Conservation (phyloP, 129 eudicot genomes). For the Saposhnikovia divaricata region DNA sequence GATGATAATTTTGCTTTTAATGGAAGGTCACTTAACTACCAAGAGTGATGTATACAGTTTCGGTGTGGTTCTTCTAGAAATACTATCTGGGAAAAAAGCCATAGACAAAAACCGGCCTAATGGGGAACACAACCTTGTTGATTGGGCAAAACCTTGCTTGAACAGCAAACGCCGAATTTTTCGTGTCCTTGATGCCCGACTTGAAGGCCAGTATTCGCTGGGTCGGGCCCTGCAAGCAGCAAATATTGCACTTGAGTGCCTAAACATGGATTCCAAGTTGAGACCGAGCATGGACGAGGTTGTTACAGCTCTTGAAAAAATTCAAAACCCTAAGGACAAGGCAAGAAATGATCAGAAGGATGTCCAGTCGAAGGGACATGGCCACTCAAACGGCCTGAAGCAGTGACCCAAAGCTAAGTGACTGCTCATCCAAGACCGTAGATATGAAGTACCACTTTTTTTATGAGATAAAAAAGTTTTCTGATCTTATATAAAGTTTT, state of each 20-base stretch:
- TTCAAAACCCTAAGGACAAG: constrained; percentile 37
- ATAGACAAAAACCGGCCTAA: constrained; percentile 82
- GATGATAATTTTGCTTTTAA: neutral
- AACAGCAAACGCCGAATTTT: constrained; percentile 62
- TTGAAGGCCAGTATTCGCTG: constrained; percentile 74
- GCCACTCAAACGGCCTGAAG: constrained; percentile 26
- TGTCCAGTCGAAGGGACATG: constrained; percentile 18
- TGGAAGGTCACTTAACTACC: constrained; percentile 68
- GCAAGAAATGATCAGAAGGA: constrained; percentile 29
- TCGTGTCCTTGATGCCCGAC: constrained; percentile 66
- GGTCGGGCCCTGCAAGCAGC: constrained; percentile 58
- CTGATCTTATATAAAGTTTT: neutral
- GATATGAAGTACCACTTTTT: neutral
- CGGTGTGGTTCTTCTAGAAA: constrained; percentile 80
- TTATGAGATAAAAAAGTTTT: neutral
- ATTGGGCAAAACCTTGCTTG: constrained; percentile 85
- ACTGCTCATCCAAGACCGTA: constrained; percentile 57
- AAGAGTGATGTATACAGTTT: constrained; percentile 88
- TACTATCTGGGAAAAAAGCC: constrained; percentile 72
- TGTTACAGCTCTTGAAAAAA: constrained; percentile 55
- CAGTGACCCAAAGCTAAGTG: neutral
- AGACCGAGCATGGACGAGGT: constrained; percentile 74
- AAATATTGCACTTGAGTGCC: constrained; percentile 61
- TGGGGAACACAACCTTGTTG: constrained; percentile 72
- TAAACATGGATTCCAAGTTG: constrained; percentile 60